Percentiles rank a stretch among this genome's conserved stretches.
These are phyloP conservation scores for Neopestalotiopsis clavispora DNA, from an alignment of 2,329 filamentous ascomycete genomes.

Conservation along the genomic window DNA sequence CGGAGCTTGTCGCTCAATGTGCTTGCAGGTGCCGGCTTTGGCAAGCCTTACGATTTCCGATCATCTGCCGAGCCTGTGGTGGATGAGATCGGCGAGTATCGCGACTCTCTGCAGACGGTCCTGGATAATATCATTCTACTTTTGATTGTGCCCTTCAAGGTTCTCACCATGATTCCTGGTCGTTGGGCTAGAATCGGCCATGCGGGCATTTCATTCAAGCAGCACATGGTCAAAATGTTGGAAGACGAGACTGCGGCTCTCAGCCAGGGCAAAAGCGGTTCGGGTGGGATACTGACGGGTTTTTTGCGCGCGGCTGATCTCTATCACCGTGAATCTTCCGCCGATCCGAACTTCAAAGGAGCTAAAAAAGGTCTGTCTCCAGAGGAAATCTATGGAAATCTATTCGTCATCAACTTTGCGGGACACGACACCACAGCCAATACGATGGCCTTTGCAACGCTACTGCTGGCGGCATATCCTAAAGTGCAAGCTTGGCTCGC, in stretches of 20 bases:
- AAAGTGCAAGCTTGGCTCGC: slow-evolving; percentile 24
- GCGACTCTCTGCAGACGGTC: slow-evolving; percentile 31
- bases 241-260: slow-evolving; percentile 26
- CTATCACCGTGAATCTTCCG: slow-evolving; percentile 22
- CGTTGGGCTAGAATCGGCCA: neutral
- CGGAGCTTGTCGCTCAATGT: slow-evolving; percentile 35
- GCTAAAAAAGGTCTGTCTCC: slow-evolving; percentile 1
- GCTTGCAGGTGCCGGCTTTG: slow-evolving; percentile 31
- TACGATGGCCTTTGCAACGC: slow-evolving; percentile 26
- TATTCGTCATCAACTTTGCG: slow-evolving; percentile 36
- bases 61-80: slow-evolving; percentile 8
- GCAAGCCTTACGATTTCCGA: slow-evolving; percentile 29
- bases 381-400: slow-evolving; percentile 28
- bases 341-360: no score
- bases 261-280: slow-evolving; percentile 17
- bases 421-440: slow-evolving; percentile 35
- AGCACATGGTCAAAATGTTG: slow-evolving; percentile 30
- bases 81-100: slow-evolving; percentile 21
- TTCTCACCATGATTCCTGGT: slow-evolving; percentile 27
- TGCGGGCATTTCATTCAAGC: slow-evolving; percentile 19
- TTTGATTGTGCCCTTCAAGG: neutral
- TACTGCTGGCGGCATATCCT: slow-evolving; percentile 27
- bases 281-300: neutral
- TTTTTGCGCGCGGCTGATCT: slow-evolving; percentile 20
- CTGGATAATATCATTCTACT: slow-evolving; percentile 31